Evolutionary conservation across 1,284 basidiomycete genomes (phyloP), one percentile per base, ranked within the genome.

Genomic region (Rhizopogon hawkerae): DNA sequence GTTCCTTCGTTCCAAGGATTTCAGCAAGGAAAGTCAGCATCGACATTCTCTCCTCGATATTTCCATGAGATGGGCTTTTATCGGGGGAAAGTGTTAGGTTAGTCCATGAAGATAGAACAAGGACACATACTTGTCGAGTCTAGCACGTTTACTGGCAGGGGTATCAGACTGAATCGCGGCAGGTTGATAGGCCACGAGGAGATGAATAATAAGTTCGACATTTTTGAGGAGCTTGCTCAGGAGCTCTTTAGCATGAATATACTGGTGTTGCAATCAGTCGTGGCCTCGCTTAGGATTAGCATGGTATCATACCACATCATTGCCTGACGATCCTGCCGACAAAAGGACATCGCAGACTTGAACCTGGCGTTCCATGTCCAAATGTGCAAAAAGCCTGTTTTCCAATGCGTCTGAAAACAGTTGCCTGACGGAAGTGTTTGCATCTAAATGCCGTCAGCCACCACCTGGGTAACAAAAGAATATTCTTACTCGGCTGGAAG

Each of bases 1-100:
- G 68, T 9, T 76, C 63, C 47, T 76, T 75, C 24, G 82, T 76
- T 36, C 77, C 77, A 7, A 92, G 68, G 14, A 89, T 76, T 62
- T 95, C 93, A 3, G 83, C 75, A 29, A 95, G 69, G 42, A 79
- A 67, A n/a, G 68, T 74, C 42, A 89, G 59, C 9, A 74, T 67
- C 13, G 73, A 64, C 33, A 79, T 60, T n/a, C 63, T 62, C 47
- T 68, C 69, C 46, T 49, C 41, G 16, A 43, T 18, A 33, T 43
- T 13, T 33, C 11, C 29, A 7, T 33, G 41, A 43, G 41, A n/a
- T 5, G 29, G 35, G 2, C 35, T 14, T 34, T 42, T 5, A 29
- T 34, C 2, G 34, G 4, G 33, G 34, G 35, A 38, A 34, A 46
- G 46, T 21, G 50, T 54, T 13, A 48, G 21, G 24, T 8, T 52